Evolutionary conservation across 441 rosid species (phyloP).

Genomic region (Kokia cookei): DNA sequence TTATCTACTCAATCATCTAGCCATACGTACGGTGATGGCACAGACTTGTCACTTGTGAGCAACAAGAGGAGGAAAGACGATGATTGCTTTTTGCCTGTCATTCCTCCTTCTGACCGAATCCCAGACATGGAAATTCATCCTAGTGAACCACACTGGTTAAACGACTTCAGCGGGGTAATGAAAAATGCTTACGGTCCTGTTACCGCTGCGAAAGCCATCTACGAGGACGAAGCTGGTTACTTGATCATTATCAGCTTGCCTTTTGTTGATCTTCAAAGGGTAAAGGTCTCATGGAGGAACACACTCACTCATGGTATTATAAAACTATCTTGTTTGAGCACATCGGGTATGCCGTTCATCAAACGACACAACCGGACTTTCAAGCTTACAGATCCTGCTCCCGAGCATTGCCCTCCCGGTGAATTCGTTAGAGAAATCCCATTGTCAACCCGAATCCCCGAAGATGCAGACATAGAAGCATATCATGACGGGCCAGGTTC

Average conservation of each 20-base stretch:
- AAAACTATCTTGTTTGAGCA: conserved; percentile 18
- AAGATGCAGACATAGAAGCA: conserved; percentile 65
- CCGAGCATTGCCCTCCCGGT: conserved; percentile 69
- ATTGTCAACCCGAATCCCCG: conserved; percentile 55
- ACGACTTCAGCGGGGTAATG: neutral
- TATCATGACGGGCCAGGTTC: conserved; percentile 56
- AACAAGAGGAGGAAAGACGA: conserved; percentile 50
- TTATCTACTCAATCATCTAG: conserved; percentile 37
- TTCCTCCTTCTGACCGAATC: conserved; percentile 26
- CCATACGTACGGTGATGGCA: conserved; percentile 39
- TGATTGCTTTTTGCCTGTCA: conserved; percentile 27
- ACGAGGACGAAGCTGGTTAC: neutral
- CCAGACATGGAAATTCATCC: neutral
- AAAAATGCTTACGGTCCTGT: neutral
- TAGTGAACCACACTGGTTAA: neutral
- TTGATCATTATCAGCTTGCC: neutral
- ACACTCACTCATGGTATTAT: neutral
- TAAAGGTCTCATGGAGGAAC: neutral
- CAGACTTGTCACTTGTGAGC: conserved; percentile 48
- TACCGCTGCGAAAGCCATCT: neutral
- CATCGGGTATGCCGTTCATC: conserved; percentile 46
- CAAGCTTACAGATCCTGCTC: conserved; percentile 53
- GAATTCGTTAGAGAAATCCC: conserved; percentile 65
- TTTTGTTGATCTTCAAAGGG: neutral
- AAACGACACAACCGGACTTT: conserved; percentile 54